Evolutionary conservation across 805 yeast species (phyloP), one percentile per base, ranked within the genome.

Genomic region (Teunomyces tritomae): DNA sequence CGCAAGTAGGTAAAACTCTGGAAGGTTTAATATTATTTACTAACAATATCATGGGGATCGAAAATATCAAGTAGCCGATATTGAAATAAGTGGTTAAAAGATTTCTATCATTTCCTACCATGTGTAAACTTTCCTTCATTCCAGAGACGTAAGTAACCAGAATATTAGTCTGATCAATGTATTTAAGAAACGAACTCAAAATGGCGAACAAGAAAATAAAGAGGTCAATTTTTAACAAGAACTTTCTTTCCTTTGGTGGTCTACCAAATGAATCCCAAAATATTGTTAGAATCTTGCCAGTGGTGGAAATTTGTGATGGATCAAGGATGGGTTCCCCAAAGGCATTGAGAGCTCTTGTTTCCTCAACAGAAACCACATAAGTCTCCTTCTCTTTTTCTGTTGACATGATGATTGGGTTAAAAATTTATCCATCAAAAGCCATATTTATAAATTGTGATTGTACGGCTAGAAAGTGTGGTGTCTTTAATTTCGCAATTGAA

Each of bases 1-100:
- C 74, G 34, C 64, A 53, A 8, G 57, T 30, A 0, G 76, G 75
- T 11, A 72, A 52, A 52, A 54, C 67, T 42, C 35, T 57, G 46
- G 43, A 70, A 50, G 29, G 74, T 62, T 61, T 65, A 41, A 61
- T 32, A 56, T 57, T 65, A 51, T 45, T 54, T 13, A 49, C 48
- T 26, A 44, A 41, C 14, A 41, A 52, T 11, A 40, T 45, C n/a
- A 54, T 26, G 7, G 53, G 56, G 6, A 54, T 49, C 1, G 47
- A 37, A 28, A 29, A 40, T 3, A 40, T 24, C 26, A 49, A 45
- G n/a, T 49, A 49, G 2, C 59, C 59, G 8, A 56, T 35, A 10
- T 42, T 49, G 39, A 37, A 49, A 13, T 33, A 49, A n/a, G 52
- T 49, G 10, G 47, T 43, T 17, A 49, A 27, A 14, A 46, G 35